Percentiles rank a stretch among this genome's conserved stretches.
Conservation (phyloP, 108 stramenopile species). For the Heterococcus sp. region DNA sequence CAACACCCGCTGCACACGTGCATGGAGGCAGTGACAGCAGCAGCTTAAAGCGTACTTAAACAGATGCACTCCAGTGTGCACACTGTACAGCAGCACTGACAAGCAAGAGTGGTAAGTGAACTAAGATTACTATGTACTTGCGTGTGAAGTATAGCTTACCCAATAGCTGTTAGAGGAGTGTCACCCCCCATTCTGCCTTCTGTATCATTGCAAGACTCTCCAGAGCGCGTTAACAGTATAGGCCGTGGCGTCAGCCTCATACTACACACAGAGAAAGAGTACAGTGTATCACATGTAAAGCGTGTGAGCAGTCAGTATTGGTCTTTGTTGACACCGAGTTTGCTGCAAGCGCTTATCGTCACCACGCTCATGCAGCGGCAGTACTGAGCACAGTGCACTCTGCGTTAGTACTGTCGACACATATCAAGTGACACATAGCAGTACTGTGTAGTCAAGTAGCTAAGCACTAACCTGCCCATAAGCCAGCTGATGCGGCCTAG, state of each 20-base stretch:
- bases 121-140: not conserved
- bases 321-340: not conserved
- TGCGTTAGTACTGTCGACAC: too few relatives aligned
- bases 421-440: too few relatives aligned
- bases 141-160: not conserved
- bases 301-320: not conserved
- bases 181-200: conserved; percentile 29
- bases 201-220: conserved; percentile 23
- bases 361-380: not conserved
- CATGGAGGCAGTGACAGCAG: too few relatives aligned
- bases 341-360: not conserved
- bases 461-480: not conserved
- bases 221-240: conserved; percentile 26
- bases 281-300: not conserved
- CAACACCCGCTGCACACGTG: too few relatives aligned
- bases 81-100: not conserved
- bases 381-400: not conserved
- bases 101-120: not conserved
- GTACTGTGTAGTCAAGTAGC: too few relatives aligned
- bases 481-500: not conserved
- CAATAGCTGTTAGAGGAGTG: conserved; percentile 12
- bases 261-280: not conserved
- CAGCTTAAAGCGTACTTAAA: not conserved
- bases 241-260: conserved; percentile 21
- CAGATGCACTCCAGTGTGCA: not conserved